Evolutionary conservation across 257 asterid genomes (phyloP).

Genomic region (Echites panduratus): DNA sequence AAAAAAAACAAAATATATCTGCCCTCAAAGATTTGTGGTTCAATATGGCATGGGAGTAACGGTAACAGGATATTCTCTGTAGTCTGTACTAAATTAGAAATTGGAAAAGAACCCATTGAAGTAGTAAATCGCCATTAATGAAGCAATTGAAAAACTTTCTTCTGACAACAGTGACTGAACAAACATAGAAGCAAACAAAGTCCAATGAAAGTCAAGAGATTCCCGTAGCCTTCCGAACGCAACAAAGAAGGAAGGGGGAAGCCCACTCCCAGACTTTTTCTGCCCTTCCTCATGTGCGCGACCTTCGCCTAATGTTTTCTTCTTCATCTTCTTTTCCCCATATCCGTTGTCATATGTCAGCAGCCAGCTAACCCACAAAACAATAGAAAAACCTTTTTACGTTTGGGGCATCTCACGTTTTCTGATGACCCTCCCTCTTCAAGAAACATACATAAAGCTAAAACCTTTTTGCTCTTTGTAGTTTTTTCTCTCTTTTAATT

Average conservation of each 20-base stretch:
- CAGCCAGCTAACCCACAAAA: conserved; percentile 19
- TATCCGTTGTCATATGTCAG: conserved; percentile 1
- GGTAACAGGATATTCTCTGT: too few relatives aligned
- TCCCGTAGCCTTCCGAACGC: background rate
- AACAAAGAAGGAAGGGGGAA: background rate
- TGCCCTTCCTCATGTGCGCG: background rate
- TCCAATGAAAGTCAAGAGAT: conserved; percentile 1
- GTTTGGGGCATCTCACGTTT: conserved; percentile 6
- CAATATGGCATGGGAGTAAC: too few relatives aligned
- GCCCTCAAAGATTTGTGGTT: too few relatives aligned
- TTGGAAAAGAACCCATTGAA: background rate
- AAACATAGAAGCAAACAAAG: conserved; percentile 5
- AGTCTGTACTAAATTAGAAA: too few relatives aligned
- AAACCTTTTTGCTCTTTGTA: conserved; percentile 8
- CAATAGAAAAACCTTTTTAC: conserved; percentile 6
- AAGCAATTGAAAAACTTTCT: background rate
- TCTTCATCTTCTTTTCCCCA: conserved; percentile 3
- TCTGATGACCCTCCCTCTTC: background rate
- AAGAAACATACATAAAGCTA: background rate
- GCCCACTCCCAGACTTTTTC: background rate
- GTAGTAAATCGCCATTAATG: conserved; percentile 11
- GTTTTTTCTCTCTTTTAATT: background rate
- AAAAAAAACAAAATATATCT: too few relatives aligned
- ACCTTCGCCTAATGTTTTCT: conserved; percentile 9
- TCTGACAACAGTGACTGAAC: conserved; percentile 11